Evolutionary conservation across 75 land plant genomes (phyloP), one percentile per base, ranked within the genome.

Genomic region (Picea glauca): DNA sequence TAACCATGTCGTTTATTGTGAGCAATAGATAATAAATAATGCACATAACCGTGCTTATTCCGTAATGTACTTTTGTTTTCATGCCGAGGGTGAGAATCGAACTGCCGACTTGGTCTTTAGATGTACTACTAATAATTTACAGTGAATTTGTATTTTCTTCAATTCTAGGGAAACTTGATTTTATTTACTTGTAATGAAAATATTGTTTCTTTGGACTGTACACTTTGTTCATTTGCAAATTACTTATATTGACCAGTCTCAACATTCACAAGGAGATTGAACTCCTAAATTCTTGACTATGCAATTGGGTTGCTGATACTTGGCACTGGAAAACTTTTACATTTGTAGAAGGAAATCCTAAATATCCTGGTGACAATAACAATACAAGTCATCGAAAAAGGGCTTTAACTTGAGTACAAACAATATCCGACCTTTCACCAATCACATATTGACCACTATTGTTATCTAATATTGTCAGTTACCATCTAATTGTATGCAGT

Each of bases 361-460:
- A 70, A 43, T 13, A 70, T 70, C 74, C 74, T 70, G 74, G 14
- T 70, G 35, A 40, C n/a, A 70, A 70, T 23, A 70, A n/a, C 54
- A 70, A 43, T 40, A 70, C 1, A 33, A 20, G 26, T 70, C 46
- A 70, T 70, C 26, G 43, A n/a, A 15, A 40, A 70, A 13, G n/a
- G 74, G 43, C 15, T 17, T 66, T 66, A 50, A 50, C 43, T 15
- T 14, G 26, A 70, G 18, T 23, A 18, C 56, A 70, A 38, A 2
- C 56, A 70, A 43, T 70, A 9, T 50, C 56, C 9, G 11, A 50
- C 56, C 21, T 70, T 18, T 40, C 12, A 70, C 18, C 43, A 70
- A 70, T 70, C 74, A 70, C 66, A 21, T 63, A 40, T 70, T 43
- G 13, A 9, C 74, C 8, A 43, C 17, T n/a, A 35, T 20, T 50